Conservation (phyloP, 371 early-diverging fungal genomes). For the Nematocida ausubeli region DNA sequence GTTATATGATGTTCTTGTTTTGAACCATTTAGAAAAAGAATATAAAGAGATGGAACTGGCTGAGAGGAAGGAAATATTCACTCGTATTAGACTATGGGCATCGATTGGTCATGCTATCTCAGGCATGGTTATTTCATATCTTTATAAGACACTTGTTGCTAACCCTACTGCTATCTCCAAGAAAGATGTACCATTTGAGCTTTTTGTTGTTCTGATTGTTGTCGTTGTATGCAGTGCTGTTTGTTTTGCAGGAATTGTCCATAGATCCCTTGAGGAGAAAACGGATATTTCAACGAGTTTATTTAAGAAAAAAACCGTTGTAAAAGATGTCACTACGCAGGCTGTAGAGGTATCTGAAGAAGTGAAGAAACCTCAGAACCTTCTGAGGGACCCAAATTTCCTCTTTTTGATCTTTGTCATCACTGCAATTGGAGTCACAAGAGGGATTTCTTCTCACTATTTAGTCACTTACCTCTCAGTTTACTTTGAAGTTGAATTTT, state of each 20-base stretch:
- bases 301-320: neutral
- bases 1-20: constrained; percentile 43
- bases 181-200: neutral
- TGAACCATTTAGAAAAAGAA: constrained; percentile 18
- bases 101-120: constrained; percentile 46
- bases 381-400: constrained; percentile 20
- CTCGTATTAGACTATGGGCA: constrained; percentile 52
- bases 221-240: neutral
- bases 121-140: constrained; percentile 29
- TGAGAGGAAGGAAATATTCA: constrained; percentile 51
- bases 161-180: neutral
- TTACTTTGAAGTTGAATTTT: constrained; percentile 30
- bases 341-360: neutral
- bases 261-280: constrained; percentile 2
- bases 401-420: constrained; percentile 30
- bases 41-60: neutral
- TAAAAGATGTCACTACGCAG: neutral
- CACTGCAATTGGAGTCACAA: constrained; percentile 28
- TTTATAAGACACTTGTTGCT: constrained; percentile 6
- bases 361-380: neutral
- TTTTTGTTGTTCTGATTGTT: constrained; percentile 20
- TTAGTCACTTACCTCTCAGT: constrained; percentile 27
- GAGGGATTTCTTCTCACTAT: constrained; percentile 48
- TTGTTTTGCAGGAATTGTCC: constrained; percentile 15
- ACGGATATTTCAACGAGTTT: neutral